phyloP scores from a whole-genome alignment of 2,329 filamentous ascomycete genomes.

The Exserohilum turcica region DNA sequence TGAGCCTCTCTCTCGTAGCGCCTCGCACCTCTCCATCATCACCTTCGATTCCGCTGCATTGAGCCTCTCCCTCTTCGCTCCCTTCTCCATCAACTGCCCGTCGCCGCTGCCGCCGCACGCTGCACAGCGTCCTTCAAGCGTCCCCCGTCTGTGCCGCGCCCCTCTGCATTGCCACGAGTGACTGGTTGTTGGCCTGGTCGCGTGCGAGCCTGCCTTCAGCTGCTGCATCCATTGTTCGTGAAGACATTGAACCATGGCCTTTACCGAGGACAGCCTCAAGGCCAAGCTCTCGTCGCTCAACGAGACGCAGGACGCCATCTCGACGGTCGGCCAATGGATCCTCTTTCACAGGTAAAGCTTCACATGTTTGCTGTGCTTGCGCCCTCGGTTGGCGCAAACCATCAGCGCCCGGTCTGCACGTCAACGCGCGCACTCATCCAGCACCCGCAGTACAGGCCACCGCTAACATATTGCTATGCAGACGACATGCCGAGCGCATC shows the following conservation, averaged over 20 bases:
- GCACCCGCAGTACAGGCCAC: conserved; percentile 22
- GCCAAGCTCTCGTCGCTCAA: conserved; percentile 94
- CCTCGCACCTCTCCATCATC: conserved; percentile 23
- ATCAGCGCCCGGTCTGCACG: background rate
- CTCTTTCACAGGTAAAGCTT: conserved; percentile 88
- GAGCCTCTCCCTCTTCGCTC: conserved; percentile 20
- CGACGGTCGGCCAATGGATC: conserved; percentile 97
- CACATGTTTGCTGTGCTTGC: conserved; percentile 4
- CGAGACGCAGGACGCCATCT: conserved; percentile 96
- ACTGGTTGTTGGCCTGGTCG: conserved; percentile 24
- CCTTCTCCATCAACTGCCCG: conserved; percentile 17
- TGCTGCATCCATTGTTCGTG: conserved; percentile 26
- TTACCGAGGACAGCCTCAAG: conserved; percentile 92
- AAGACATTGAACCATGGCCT: conserved; percentile 69
- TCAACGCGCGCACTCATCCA: background rate
- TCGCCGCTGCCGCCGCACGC: conserved; percentile 24
- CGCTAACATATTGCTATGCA: conserved; percentile 52
- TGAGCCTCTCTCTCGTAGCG: conserved; percentile 27
- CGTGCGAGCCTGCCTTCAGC: conserved; percentile 27
- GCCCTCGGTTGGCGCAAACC: conserved; percentile 8
- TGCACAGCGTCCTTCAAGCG: conserved; percentile 11
- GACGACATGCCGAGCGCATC: conserved; percentile 89
- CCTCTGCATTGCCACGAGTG: background rate
- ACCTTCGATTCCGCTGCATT: conserved; percentile 1
- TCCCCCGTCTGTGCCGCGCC: conserved; percentile 11